Evolutionary conservation across 2,329 filamentous ascomycete genomes (phyloP), one percentile per base, ranked within the genome.

Genomic region (Scopulariopsis brevicaulis): DNA sequence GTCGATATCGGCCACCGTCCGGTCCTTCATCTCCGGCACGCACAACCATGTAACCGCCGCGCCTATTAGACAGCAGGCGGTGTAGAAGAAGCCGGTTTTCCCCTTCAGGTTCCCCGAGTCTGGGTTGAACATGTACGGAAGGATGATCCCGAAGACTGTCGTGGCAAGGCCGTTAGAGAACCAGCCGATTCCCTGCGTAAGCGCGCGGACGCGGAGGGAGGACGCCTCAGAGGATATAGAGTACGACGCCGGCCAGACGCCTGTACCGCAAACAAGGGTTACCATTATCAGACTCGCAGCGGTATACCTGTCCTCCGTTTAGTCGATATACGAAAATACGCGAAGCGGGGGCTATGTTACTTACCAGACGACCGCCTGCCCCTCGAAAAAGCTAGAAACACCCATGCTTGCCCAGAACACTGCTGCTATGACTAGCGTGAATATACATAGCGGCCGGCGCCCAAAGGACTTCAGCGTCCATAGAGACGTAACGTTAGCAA

Each of bases 1-100:
- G 46, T 82, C 78, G 58, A 82, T 76, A 62, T 81, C 77, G 43
- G 69, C 68, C 0, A 73, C 67, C 1, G 66, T 75, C 22, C 76
- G 66, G 4, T 75, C 75, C 65, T 76, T 77, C 68, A 80, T 81
- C 63, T 84, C 80, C 0, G 81, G 80, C 0, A 83, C 67, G 43
- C 70, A 68, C 12, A 72, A 66, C 68, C 71, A 83, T 0, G 74
- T 72, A 0, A 74, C 53, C 1, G 67, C 58, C 2, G 71, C 65
- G 20, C 70, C 68, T 1, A 73, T 58, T 2, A 69, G 59, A 61
- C 71, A 73, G 65, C 3, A 59, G 1, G 68, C 69, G 18, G 69
- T 66, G 59, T 72, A 73, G 8, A 74, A 64, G 24, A 74, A 73
- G 0, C 71, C 71, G 11, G 72, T 69, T 60, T 73, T 74, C 54